These are phyloP conservation scores for Chiua sp. DNA, from an alignment of 1,284 basidiomycete species.

Conservation along the genomic window DNA sequence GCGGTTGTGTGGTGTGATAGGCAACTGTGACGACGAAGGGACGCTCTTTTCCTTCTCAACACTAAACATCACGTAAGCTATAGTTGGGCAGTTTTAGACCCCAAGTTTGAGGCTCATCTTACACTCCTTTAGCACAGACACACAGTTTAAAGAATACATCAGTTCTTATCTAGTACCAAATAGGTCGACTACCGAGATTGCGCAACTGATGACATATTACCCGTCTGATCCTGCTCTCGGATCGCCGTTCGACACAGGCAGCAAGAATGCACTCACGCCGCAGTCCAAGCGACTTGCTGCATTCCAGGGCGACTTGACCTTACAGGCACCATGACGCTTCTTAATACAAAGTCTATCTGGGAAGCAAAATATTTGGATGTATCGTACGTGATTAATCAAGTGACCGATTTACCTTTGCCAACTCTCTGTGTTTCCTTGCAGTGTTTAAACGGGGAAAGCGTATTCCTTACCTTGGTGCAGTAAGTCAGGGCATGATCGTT, in stretches of 20 bases:
- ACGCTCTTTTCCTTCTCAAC: slow-evolving; percentile 51
- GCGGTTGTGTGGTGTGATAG: too few relatives aligned
- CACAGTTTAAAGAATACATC: neutral
- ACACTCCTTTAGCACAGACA: neutral
- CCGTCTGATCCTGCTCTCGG: slow-evolving; percentile 50
- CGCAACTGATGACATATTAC: slow-evolving; percentile 38
- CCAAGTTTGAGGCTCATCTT: neutral
- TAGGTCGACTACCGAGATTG: too few relatives aligned
- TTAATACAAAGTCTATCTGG: too few relatives aligned
- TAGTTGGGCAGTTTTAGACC: neutral
- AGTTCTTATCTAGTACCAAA: neutral
- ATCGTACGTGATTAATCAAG: too few relatives aligned
- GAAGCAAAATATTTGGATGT: too few relatives aligned
- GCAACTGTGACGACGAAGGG: slow-evolving; percentile 60
- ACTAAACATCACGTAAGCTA: slow-evolving; percentile 36
- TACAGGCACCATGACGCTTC: too few relatives aligned
- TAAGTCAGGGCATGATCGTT: too few relatives aligned
- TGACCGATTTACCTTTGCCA: too few relatives aligned
- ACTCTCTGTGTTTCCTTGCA: slow-evolving; percentile 20
- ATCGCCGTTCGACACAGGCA: slow-evolving; percentile 49
- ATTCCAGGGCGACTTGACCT: slow-evolving; percentile 50
- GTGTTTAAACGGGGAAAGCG: slow-evolving; percentile 54
- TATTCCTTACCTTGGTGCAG: too few relatives aligned
- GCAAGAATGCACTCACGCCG: neutral
- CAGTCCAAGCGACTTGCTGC: slow-evolving; percentile 58